Conservation (phyloP, 306 rosid species). For the Castanospermum australe region DNA sequence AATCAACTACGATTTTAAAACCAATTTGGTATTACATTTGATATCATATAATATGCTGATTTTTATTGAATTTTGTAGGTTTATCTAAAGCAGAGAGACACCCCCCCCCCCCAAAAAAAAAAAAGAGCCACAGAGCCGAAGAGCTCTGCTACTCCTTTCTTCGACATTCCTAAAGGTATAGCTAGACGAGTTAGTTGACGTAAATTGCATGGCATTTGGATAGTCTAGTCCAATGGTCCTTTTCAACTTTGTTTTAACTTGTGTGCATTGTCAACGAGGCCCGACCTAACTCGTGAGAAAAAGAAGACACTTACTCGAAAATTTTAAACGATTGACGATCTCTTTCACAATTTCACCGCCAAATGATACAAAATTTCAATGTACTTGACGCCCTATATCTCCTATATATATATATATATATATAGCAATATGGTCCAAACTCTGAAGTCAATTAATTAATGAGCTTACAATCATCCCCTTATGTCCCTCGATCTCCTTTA, state of each 20-base stretch:
- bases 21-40: background rate
- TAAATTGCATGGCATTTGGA: conserved; percentile 27
- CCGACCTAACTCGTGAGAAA: conserved; percentile 52
- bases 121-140: background rate
- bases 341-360: conserved; percentile 29
- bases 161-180: background rate
- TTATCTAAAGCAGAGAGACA: background rate
- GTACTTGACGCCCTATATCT: background rate
- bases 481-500: background rate
- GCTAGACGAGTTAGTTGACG: conserved; percentile 29
- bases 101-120: background rate
- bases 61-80: background rate
- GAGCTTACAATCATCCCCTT: conserved; percentile 7
- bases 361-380: conserved; percentile 18
- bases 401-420: background rate
- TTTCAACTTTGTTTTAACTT: conserved; percentile 49
- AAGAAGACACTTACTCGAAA: background rate
- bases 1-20: too few relatives aligned
- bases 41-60: background rate
- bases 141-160: background rate
- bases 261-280: conserved; percentile 36
- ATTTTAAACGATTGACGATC: conserved; percentile 29
- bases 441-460: too few relatives aligned
- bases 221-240: conserved; percentile 26
- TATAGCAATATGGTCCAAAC: background rate